These are phyloP conservation scores for Beauveria medogensis DNA, from an alignment of 2,329 filamentous ascomycete genomes.

Conservation along the genomic window DNA sequence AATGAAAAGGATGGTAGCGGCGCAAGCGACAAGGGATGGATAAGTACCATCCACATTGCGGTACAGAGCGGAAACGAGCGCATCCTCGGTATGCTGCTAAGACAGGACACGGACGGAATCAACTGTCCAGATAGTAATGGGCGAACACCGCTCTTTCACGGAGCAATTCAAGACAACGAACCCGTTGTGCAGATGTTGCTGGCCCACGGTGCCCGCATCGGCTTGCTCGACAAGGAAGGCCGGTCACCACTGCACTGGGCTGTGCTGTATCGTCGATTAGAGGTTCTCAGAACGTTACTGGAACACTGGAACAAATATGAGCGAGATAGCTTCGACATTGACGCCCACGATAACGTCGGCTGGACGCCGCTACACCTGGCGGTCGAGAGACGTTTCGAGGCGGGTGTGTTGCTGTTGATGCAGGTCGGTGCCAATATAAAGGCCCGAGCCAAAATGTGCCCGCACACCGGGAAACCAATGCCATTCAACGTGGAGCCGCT, in stretches of 20 bases:
- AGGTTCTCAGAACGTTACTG: not conserved
- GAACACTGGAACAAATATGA: not conserved
- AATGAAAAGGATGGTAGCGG: not conserved
- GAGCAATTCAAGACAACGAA: not conserved
- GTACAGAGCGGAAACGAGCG: slow-evolving; percentile 3
- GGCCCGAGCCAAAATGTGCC: not conserved
- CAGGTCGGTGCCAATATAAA: not conserved
- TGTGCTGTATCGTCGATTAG: not conserved
- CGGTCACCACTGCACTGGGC: not conserved
- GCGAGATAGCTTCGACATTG: not conserved
- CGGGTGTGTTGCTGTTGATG: not conserved
- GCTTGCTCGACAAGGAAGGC: not conserved
- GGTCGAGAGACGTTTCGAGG: not conserved
- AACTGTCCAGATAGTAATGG: not conserved
- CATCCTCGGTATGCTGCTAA: not conserved
- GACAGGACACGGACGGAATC: slow-evolving; percentile 1
- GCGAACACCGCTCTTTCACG: slow-evolving; percentile 1
- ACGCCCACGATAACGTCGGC: not conserved
- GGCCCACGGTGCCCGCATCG: not conserved
- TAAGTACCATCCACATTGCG: slow-evolving; percentile 3
- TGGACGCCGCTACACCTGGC: slow-evolving; percentile 1
- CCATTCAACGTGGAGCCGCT: slow-evolving; percentile 1
- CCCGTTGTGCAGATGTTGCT: slow-evolving; percentile 1
- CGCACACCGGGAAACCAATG: not conserved
- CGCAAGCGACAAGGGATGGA: not conserved